Evolutionary conservation across 2,329 filamentous ascomycete genomes (phyloP), one percentile per base, ranked within the genome.

Genomic region (Magnaporthales sp.): DNA sequence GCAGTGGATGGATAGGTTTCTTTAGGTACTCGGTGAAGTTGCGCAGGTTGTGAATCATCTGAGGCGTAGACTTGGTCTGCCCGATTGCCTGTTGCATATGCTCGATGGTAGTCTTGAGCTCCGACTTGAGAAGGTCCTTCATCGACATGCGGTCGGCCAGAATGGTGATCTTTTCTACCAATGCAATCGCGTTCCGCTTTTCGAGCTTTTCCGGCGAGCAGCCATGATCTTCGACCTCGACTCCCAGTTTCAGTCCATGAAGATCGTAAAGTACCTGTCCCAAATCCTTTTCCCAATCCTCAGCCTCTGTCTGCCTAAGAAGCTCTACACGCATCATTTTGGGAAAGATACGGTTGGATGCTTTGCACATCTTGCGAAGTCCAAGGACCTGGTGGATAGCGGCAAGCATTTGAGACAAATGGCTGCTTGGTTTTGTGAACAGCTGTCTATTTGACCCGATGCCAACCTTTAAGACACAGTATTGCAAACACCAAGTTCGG

Each of bases 81-180:
- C 92, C 92, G 66, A 98, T 89, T 5, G 91, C 89, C 70, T 92
- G 89, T 75, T 98, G 93, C 78, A 99, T 92, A 71, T 93, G 93
- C 68, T 99, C 95, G 67, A 99, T 95, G 0, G 93, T 92, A 19
- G 84, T 87, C 75, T 94, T 96, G 66, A 99, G 81, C 67, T 98
- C 92, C 19, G 93, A 95, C 75, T 96, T 98, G 19, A 93, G 86
- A 22, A 98, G 80, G 70, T 98, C 95, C 73, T 94, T 96, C 80
- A 96, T 91, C 26, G 91, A 89, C 81, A 97, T 89, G 68, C 91
- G 89, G 64, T 89, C 89, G 2, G 92, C 92, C 67, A 97, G 87
- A 46, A 86, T 81, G 73, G 96, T 89, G 51, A 98, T 86, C 73
- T 93, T 91, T 69, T 96, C 91, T 11, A 97, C 87, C 63, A 97